phyloP scores from a whole-genome alignment of 192 early-diverging fungal genomes.

The Lunasporangiospora selenospora region DNA sequence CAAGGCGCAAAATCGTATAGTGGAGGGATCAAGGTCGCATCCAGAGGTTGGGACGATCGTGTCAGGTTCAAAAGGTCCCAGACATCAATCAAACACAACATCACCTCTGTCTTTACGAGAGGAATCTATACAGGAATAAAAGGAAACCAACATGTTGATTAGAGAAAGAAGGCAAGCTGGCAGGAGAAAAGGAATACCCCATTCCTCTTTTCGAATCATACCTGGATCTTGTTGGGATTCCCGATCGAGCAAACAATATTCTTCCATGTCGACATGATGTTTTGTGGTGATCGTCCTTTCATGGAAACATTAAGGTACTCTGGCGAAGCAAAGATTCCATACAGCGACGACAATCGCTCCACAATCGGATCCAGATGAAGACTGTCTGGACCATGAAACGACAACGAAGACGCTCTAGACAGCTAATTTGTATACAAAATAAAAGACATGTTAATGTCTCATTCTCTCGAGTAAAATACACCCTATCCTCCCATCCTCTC shows the following conservation, averaged over 20 bases:
- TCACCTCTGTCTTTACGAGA: slow-evolving; percentile 66
- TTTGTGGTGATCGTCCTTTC: slow-evolving; percentile 49
- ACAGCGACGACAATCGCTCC: slow-evolving; percentile 49
- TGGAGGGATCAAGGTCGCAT: slow-evolving; percentile 59
- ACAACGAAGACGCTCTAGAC: slow-evolving; percentile 34
- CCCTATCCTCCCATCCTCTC: too few relatives aligned
- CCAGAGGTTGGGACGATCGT: slow-evolving; percentile 12
- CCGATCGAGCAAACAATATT: slow-evolving; percentile 81
- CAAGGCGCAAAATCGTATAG: slow-evolving; percentile 80
- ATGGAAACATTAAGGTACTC: slow-evolving; percentile 66
- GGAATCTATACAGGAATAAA: slow-evolving; percentile 50
- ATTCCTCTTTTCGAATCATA: slow-evolving; percentile 15
- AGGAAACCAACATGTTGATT: neutral
- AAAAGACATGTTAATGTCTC: too few relatives aligned
- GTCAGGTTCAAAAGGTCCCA: slow-evolving; percentile 69
- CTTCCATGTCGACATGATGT: slow-evolving; percentile 71
- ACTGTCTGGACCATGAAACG: slow-evolving; percentile 45
- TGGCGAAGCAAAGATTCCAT: slow-evolving; percentile 53
- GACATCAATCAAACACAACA: slow-evolving; percentile 68
- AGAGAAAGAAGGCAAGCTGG: neutral
- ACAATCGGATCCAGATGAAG: slow-evolving; percentile 48
- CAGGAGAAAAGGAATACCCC: neutral
- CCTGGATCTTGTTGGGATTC: slow-evolving; percentile 73
- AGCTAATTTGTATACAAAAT: too few relatives aligned
- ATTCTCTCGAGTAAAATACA: too few relatives aligned